Evolutionary conservation across 2,329 filamentous ascomycete genomes (phyloP), one percentile per base, ranked within the genome.

Genomic region (Alternaria arborescens): DNA sequence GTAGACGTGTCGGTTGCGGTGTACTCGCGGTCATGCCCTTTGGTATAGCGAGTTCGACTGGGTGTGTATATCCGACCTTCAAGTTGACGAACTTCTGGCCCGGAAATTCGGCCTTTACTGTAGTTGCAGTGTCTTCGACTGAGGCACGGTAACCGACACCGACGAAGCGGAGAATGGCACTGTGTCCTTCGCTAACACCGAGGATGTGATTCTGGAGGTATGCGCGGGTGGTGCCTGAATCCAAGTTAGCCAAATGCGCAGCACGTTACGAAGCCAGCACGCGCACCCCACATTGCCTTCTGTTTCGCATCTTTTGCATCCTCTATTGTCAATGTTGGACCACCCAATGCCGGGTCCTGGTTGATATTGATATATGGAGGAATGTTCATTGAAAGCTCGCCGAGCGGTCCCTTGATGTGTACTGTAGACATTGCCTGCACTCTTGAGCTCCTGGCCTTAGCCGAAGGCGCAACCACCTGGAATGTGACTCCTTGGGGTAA

Each of bases 21-120:
- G 91, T 91, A 79, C 89, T 94, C 18, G 94, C 95, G 75, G 87
- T 93, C 44, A 99, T 89, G 26, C 94, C 93, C 69, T 84, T 73
- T 1, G 95, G 95, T 48, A 98, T 88, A 4, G 88, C 89, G 75
- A 97, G 84, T 81, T 99, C 94, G 67, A 99, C 92, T 0, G 94
- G 91, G 84, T 99, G 95, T 64, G 94, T 97, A 82, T 93, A 99
- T 59, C 95, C 95, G 56, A 99, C 91, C 85, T 98, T 98, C 68
- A 99, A 83, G 65, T 91, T 93, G 42, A 99, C 89, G 72, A 97
- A 97, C 77, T 93, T 87, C 81, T 97, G 94, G 42, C 91, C 93
- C 0, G 88, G 88, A 76, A 89, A 97, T 75, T 89, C 84, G 61
- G 91, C 79, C 48, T 80, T 64, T 46, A 85, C 88, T 61, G 90